Percentiles rank a stretch among this genome's conserved stretches.
These are phyloP conservation scores for Umbilicus rupestris DNA, from an alignment of 164 flowering plant species.

Conservation along the genomic window DNA sequence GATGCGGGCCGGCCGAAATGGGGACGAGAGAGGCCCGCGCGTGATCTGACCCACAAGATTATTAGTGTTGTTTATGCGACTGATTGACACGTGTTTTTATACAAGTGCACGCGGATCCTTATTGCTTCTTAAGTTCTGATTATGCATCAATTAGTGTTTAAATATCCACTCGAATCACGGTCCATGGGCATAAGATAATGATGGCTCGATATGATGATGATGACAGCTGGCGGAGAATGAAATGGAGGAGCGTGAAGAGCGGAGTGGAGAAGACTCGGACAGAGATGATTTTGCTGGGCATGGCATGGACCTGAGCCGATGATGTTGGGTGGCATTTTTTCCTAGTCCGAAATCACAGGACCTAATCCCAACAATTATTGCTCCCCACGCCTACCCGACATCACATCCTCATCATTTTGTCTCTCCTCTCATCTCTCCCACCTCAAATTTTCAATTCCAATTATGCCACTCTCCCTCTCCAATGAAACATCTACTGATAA, in stretches of 20 bases:
- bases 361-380: slow-evolving; percentile 25
- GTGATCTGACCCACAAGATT: not conserved
- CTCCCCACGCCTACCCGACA: slow-evolving; percentile 46
- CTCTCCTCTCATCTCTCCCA: slow-evolving; percentile 12
- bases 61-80: not conserved
- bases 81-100: not conserved
- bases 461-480: not conserved
- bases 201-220: no score
- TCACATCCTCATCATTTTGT: slow-evolving; percentile 35
- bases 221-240: not conserved
- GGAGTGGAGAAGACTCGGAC: not conserved
- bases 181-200: no score
- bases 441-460: slow-evolving; percentile 9
- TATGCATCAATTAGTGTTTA: no score
- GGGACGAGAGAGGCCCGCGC: not conserved
- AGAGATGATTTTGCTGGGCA: not conserved
- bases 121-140: no score
- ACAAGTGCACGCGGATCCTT: not conserved
- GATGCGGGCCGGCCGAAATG: not conserved
- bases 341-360: slow-evolving; percentile 6
- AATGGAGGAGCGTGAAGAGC: not conserved
- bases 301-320: not conserved
- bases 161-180: no score
- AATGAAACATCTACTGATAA: no score
- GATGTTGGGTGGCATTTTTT: slow-evolving; percentile 1